Base-by-base conservation (phyloP, 2,329 filamentous ascomycete genomes). In the Taxawa tesnikishii region DNA sequence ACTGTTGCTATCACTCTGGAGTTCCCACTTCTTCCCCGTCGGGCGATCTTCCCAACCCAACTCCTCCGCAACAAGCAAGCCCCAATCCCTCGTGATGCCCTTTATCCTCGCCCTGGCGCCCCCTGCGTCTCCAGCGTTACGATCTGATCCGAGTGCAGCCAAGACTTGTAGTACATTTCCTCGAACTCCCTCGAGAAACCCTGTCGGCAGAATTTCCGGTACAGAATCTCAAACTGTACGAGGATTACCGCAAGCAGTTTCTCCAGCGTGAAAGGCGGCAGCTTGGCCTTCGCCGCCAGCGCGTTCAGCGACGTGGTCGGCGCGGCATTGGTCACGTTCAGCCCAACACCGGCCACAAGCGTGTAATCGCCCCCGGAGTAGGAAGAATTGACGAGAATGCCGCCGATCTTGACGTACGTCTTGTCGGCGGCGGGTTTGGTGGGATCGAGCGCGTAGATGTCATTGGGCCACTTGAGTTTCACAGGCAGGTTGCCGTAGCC, bases 1-100 rank as follows among this genome's bases (percentile, higher is more conserved):
- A 55, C 87, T 94, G 50, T 98, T 98, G 53, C 87, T 84, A 55
- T 98, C 90, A 54, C 85, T 94, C 63, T 94, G 87, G 58, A 98
- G 58, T 45, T 79, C 74, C 71, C 81, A 88, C 30, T 79, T 64
- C 56, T 71, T 81, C 0, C 88, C 87, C 1, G 83, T 94, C 2
- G 68, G 63, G 32, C 76, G 65, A 40, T 84, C 83, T 37, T 79
- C 70, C 53, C 66, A 71, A 3, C 76, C 78, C 32, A 92, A 56
- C 63, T 96, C 87, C 55, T 94, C 83, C 0, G 79, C 90, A 42
- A 78, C 68, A 42, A 98, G 51, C 54, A 96, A 62, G 0, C 90
- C 90, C 77, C 83, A 94, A 53, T 96, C 84, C n/a, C 70, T 62
- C 4, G 85, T 93, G 42, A 98, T 90, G 0, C 90, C 90, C 49